Conservation (phyloP, 2,329 filamentous ascomycete species). For the Apiospora phragmitis region DNA sequence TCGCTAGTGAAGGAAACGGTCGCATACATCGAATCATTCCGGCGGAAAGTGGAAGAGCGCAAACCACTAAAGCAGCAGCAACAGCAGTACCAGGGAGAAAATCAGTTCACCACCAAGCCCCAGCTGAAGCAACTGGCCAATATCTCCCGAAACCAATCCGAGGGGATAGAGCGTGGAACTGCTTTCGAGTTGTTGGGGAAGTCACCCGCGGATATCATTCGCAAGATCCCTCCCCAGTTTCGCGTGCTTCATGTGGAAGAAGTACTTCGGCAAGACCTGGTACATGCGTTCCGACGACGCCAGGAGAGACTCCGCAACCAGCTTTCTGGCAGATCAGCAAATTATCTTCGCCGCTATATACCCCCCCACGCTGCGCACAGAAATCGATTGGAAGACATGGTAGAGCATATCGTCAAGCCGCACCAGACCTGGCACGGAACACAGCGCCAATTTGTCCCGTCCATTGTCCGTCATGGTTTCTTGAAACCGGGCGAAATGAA, state of each 20-base stretch:
- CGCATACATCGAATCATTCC: conserved; percentile 14
- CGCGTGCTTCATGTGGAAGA: conserved; percentile 41
- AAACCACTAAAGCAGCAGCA: conserved; percentile 14
- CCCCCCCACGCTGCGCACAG: conserved; percentile 15
- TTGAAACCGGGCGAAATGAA: conserved; percentile 35
- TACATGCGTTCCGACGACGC: conserved; percentile 29
- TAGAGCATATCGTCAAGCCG: conserved; percentile 37
- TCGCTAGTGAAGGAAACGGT: conserved; percentile 19
- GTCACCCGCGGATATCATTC: conserved; percentile 35
- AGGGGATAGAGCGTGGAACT: conserved; percentile 18
- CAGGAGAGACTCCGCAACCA: conserved; percentile 26
- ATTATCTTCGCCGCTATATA: conserved; percentile 15
- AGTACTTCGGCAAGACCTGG: conserved; percentile 35
- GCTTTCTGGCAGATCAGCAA: conserved; percentile 20
- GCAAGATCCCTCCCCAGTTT: conserved; percentile 29
- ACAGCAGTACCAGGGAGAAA: conserved; percentile 2
- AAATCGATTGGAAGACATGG: conserved; percentile 30
- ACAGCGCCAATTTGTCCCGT: conserved; percentile 34
- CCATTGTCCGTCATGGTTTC: conserved; percentile 46
- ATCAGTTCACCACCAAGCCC: background rate
- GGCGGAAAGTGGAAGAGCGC: conserved; percentile 7
- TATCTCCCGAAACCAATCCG: background rate
- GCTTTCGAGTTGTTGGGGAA: conserved; percentile 33
- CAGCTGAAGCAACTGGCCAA: background rate
- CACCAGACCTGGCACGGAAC: conserved; percentile 44